A percentile compares a stretch with the other conserved stretches of the same genome.
Evolutionary conservation across 2,329 filamentous ascomycete genomes (phyloP).

Genomic region (Colletotrichum cuscutae): DNA sequence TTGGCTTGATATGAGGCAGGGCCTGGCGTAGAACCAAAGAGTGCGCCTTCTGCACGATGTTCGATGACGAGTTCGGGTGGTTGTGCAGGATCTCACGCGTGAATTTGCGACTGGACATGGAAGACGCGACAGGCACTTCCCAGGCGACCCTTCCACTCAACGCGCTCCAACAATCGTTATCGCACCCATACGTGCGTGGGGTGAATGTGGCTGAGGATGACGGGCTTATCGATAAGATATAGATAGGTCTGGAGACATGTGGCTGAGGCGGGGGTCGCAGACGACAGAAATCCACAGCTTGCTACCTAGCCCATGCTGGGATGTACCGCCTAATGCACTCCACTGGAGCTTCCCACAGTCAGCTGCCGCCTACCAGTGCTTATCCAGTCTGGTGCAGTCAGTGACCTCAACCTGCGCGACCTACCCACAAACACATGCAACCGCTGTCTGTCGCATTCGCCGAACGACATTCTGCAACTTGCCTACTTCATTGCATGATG

Average conservation of each 20-base stretch:
- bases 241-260: neutral
- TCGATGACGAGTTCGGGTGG: neutral
- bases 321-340: neutral
- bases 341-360: slow-evolving; percentile 16
- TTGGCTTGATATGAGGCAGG: neutral
- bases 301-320: neutral
- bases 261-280: slow-evolving; percentile 17
- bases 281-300: neutral
- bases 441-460: slow-evolving; percentile 5
- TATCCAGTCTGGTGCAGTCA: neutral
- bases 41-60: neutral
- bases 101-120: slow-evolving; percentile 16
- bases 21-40: neutral
- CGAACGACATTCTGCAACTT: neutral
- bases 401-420: slow-evolving; percentile 1
- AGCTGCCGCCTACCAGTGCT: slow-evolving; percentile 12
- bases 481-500: slow-evolving; percentile 15
- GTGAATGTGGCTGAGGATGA: slow-evolving; percentile 6
- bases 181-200: neutral
- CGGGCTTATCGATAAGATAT: slow-evolving; percentile 16
- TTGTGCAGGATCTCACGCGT: slow-evolving; percentile 11
- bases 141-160: slow-evolving; percentile 26
- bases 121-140: slow-evolving; percentile 33
- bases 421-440: neutral
- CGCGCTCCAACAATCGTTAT: slow-evolving; percentile 15